phyloP scores from a whole-genome alignment of 2,329 filamentous ascomycete genomes.

The Elsinoe ampelina region DNA sequence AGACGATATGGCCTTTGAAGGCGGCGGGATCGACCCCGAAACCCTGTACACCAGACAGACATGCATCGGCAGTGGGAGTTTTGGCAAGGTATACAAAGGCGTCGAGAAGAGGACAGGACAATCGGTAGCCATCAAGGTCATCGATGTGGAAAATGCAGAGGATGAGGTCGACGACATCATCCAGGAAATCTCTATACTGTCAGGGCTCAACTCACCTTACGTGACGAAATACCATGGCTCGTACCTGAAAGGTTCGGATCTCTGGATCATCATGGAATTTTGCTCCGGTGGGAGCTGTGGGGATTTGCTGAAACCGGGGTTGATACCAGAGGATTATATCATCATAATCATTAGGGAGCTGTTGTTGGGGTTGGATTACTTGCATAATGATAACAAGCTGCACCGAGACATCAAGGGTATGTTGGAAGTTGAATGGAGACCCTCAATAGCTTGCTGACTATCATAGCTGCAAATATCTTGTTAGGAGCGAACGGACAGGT shows the following conservation, averaged over 20 bases:
- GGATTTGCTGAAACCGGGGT: conserved; percentile 87
- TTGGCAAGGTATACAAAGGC: conserved; percentile 97
- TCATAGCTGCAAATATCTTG: conserved; percentile 78
- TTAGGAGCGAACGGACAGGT: conserved; percentile 87
- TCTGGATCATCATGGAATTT: conserved; percentile 99
- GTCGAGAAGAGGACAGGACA: conserved; percentile 90
- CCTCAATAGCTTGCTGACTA: background rate
- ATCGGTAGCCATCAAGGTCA: conserved; percentile 94
- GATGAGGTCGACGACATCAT: conserved; percentile 99
- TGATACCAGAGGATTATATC: conserved; percentile 90
- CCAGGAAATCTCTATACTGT: conserved; percentile 94
- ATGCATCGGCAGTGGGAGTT: conserved; percentile 72
- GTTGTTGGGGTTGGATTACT: conserved; percentile 79
- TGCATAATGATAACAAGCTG: conserved; percentile 91
- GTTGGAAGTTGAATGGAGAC: conserved; percentile 16
- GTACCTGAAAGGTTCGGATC: conserved; percentile 86
- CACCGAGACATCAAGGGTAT: conserved; percentile 92
- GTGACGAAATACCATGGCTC: conserved; percentile 98
- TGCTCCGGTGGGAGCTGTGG: conserved; percentile 94
- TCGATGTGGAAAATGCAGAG: conserved; percentile 97
- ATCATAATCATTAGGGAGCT: conserved; percentile 89
- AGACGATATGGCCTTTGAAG: conserved; percentile 16
- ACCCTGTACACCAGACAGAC: conserved; percentile 75
- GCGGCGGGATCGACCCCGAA: conserved; percentile 57
- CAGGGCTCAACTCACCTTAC: conserved; percentile 88